Base-by-base conservation (phyloP, 352 stramenopile species). In the Pythium coloratum region DNA sequence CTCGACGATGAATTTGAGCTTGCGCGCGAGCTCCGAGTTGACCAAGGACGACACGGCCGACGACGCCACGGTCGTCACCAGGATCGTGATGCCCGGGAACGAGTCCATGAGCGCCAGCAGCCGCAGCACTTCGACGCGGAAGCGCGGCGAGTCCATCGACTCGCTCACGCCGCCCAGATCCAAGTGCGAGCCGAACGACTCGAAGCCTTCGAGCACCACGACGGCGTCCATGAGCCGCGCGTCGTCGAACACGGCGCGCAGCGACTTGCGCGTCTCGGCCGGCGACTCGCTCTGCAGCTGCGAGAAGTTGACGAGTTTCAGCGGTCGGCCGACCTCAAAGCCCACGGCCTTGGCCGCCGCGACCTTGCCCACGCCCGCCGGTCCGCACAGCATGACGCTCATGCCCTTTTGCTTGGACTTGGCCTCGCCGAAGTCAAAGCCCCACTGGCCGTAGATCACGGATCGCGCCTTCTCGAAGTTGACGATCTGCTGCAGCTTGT, bases 381-480 rank as follows among this genome's bases (percentile, higher is more conserved):
- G 86, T 3, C 87, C 87, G 53, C 79, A 88, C 55, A 95, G 69
- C 42, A 95, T 60, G 49, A 89, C 80, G 61, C 84, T 92, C 46
- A 92, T 78, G 36, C 85, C 87, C 67, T 95, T 95, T 59, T 95
- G 85, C 74, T 94, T 89, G 67, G 82, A 90, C 66, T 89, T 90
- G 36, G 81, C 79, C 47, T 91, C 80, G 26, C 80, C 84, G 73
- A 93, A 93, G 66, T 90, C 83, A 53, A 95, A 94, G 28, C 86
- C 86, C 87, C 87, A 95, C 63, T 94, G 85, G 30, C 84, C 85
- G 65, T 95, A 94, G 66, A 95, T 90, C 38, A 95, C 87, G 56
- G 82, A 89, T 26, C 85, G 84, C 20, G 87, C 87, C 59, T 94
- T 95, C 67, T 95, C 87, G 55, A 94, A 92, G 66, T 89, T 77